Percentiles rank a stretch among this genome's conserved stretches.
These are phyloP conservation scores for Aspergillus bombycis DNA, from an alignment of 2,329 filamentous ascomycete genomes.

Conservation along the genomic window DNA sequence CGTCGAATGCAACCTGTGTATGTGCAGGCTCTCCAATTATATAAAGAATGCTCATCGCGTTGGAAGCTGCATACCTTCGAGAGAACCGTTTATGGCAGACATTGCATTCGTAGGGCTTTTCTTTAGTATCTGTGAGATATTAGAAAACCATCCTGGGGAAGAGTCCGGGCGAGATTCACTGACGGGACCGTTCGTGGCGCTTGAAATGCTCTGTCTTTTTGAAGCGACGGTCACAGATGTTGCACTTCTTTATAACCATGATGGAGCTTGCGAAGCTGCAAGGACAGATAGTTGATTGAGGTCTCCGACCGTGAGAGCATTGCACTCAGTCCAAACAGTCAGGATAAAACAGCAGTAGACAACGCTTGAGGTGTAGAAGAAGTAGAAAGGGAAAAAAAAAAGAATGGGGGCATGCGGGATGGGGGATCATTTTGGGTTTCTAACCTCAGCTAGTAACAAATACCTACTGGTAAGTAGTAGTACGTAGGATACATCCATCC, in stretches of 20 bases:
- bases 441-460: not conserved
- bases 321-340: conserved; percentile 8
- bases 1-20: not conserved
- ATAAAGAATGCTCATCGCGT: conserved; percentile 3
- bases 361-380: not conserved
- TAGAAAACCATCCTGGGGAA: not conserved
- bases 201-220: conserved; percentile 61
- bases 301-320: conserved; percentile 7
- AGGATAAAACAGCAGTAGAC: conserved; percentile 3
- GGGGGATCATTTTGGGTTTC: not conserved
- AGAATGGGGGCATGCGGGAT: not conserved
- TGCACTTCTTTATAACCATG: conserved; percentile 50
- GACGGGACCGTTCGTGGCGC: conserved; percentile 59
- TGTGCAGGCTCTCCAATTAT: not conserved
- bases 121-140: conserved; percentile 51
- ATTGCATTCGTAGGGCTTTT: conserved; percentile 58
- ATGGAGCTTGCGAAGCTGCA: conserved; percentile 19
- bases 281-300: conserved; percentile 2
- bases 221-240: conserved; percentile 57
- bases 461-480: not conserved
- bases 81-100: conserved; percentile 60
- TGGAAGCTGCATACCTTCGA: conserved; percentile 47
- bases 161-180: conserved; percentile 28
- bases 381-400: not conserved
- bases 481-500: not conserved